A percentile compares a stretch with the other conserved stretches of the same genome.
phyloP scores from a whole-genome alignment of 768 basidiomycete species.

The Macrolepiota albuminosa region DNA sequence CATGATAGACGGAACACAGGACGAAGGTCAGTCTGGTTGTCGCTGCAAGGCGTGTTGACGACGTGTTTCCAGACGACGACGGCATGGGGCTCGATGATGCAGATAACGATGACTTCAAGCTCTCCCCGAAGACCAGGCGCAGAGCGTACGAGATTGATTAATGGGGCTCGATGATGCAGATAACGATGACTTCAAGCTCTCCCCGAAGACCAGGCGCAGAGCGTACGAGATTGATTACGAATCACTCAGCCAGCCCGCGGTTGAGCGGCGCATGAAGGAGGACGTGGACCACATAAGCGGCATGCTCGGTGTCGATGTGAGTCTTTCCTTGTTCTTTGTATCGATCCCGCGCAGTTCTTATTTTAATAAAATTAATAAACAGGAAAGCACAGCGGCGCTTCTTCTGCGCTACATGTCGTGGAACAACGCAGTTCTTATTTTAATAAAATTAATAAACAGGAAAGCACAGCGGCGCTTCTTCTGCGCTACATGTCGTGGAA shows the following conservation, averaged over 20 bases:
- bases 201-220: slow-evolving; percentile 53
- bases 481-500: slow-evolving; percentile 90
- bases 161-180: slow-evolving; percentile 61
- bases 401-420: slow-evolving; percentile 80
- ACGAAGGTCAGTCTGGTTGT: slow-evolving; percentile 41
- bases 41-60: not conserved
- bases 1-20: slow-evolving; percentile 62
- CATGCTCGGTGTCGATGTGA: slow-evolving; percentile 85
- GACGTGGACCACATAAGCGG: slow-evolving; percentile 86
- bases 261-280: slow-evolving; percentile 72
- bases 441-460: slow-evolving; percentile 20
- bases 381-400: slow-evolving; percentile 63
- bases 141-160: slow-evolving; percentile 87
- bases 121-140: slow-evolving; percentile 46
- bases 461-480: slow-evolving; percentile 66
- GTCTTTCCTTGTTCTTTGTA: slow-evolving; percentile 24
- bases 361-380: not conserved
- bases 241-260: slow-evolving; percentile 62
- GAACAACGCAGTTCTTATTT: too few species aligned
- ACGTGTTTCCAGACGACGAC: slow-evolving; percentile 23
- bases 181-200: slow-evolving; percentile 59
- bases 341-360: not conserved
- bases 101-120: slow-evolving; percentile 59
- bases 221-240: slow-evolving; percentile 86
- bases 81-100: slow-evolving; percentile 65